Evolutionary conservation across 2,329 filamentous ascomycete genomes (phyloP), one percentile per base, ranked within the genome.

Genomic region (Diplodia sapinea): DNA sequence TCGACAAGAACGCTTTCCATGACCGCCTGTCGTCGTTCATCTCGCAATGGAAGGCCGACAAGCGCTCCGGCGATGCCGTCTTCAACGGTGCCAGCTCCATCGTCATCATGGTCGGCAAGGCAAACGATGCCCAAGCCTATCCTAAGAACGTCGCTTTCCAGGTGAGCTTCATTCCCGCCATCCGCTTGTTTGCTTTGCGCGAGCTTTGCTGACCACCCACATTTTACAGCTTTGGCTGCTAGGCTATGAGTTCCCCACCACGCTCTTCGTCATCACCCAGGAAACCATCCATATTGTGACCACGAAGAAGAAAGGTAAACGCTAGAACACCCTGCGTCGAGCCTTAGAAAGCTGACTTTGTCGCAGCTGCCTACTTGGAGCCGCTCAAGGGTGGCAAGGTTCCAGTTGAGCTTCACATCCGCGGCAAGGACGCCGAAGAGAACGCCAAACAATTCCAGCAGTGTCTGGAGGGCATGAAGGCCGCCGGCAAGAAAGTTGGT

Each of bases 71-170:
- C 78, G 92, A 96, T 82, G 85, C 88, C 76, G 82, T 94, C 71
- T 99, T 98, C 80, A 89, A 88, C 73, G 94, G 94, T 76, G 94
- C 88, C 72, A 89, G 89, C 71, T 96, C 94, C 69, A 92, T 99
- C 74, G 84, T 95, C 74, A 87, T 97, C 69, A 86, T 96, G 78
- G 95, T 97, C 87, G 95, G 95, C 80, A 99, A 97, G 84, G 93
- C 93, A 71, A 93, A 95, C 76, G 94, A 97, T 75, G 86, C 88
- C 51, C 90, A 90, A 70, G 89, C 90, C 74, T 97, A 96, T 75
- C 89, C 94, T 81, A 99, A 99, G 85, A 96, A 94, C 76, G 97
- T 97, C 79, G 93, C 95, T 26, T 90, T 97, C 81, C 95, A 98
- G 83, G 93, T 96, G 85, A 78, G 90, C 83, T 23, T 33, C 26